Conservation (phyloP, 2,329 filamentous ascomycete species). For the Venturia carpophila region DNA sequence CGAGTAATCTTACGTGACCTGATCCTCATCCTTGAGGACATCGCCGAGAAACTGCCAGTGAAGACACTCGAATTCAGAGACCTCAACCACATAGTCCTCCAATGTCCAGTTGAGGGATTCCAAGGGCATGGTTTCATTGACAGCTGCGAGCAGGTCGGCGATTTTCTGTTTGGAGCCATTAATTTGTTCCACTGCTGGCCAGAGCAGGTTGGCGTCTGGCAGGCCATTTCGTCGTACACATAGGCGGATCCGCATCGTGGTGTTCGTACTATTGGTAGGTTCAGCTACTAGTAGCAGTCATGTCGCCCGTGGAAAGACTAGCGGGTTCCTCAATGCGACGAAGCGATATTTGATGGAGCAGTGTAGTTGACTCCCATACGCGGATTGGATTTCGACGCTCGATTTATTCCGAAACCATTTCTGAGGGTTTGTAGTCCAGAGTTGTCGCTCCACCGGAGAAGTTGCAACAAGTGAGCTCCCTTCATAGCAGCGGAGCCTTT, state of each 20-base stretch:
- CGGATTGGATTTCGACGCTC: not conserved
- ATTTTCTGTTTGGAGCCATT: slow-evolving; percentile 48
- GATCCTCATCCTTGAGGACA: slow-evolving; percentile 73
- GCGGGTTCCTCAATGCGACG: not conserved
- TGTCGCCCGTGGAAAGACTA: not conserved
- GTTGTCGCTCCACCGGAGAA: not conserved
- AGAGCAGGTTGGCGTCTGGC: slow-evolving; percentile 32
- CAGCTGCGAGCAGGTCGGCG: slow-evolving; percentile 50
- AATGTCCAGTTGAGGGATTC: slow-evolving; percentile 77
- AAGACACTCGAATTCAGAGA: slow-evolving; percentile 72
- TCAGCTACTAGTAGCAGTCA: not conserved
- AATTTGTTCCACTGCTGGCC: slow-evolving; percentile 30
- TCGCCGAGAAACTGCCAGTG: slow-evolving; percentile 69
- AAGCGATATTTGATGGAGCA: not conserved
- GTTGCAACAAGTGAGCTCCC: not conserved
- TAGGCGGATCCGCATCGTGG: slow-evolving; percentile 31
- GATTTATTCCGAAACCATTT: not conserved
- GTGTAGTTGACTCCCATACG: not conserved
- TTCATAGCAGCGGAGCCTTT: not conserved
- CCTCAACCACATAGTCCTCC: slow-evolving; percentile 81
- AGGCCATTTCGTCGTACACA: slow-evolving; percentile 32
- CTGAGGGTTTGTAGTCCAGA: not conserved
- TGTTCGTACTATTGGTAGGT: slow-evolving; percentile 18
- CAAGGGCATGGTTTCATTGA: slow-evolving; percentile 76
- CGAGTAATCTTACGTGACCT: slow-evolving; percentile 60